phyloP scores from a whole-genome alignment of 225 moss, liverwort and hornwort species.

The Climacium dendroides region DNA sequence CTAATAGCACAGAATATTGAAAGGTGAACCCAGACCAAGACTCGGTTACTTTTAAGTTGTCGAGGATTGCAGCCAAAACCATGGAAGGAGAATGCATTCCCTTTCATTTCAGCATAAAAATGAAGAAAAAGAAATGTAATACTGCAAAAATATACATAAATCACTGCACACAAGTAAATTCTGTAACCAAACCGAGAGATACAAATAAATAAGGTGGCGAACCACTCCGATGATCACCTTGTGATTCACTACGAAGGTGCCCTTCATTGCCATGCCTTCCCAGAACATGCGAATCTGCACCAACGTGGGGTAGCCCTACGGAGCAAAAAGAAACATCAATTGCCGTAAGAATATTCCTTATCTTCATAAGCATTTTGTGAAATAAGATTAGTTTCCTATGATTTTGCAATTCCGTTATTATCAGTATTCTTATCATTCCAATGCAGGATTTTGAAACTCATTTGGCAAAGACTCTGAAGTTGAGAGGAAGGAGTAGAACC shows the following conservation, averaged over 20 bases:
- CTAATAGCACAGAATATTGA: not conserved
- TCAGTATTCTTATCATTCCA: not conserved
- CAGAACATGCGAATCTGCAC: constrained; percentile 29
- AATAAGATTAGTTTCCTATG: not conserved
- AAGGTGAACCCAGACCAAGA: not conserved
- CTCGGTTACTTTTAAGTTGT: not conserved
- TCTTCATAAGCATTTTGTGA: not conserved
- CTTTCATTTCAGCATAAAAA: not conserved
- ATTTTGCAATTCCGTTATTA: not conserved
- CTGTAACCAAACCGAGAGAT: not conserved
- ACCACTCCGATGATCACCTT: not conserved
- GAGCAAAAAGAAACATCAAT: not conserved
- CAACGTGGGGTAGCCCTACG: constrained; percentile 29
- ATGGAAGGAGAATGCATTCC: not conserved
- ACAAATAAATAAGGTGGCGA: not conserved
- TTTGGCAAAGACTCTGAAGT: not conserved
- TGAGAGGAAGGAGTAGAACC: not conserved
- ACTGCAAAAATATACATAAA: not conserved
- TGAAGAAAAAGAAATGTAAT: not conserved
- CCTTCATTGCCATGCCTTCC: constrained; percentile 24
- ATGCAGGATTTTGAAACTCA: not conserved
- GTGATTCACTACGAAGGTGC: constrained; percentile 29
- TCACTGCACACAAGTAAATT: not conserved
- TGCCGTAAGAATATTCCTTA: not conserved
- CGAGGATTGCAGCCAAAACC: not conserved